Evolutionary conservation across 352 stramenopile species (phyloP), one percentile per base, ranked within the genome.

Genomic region (Globisporangium lucens): DNA sequence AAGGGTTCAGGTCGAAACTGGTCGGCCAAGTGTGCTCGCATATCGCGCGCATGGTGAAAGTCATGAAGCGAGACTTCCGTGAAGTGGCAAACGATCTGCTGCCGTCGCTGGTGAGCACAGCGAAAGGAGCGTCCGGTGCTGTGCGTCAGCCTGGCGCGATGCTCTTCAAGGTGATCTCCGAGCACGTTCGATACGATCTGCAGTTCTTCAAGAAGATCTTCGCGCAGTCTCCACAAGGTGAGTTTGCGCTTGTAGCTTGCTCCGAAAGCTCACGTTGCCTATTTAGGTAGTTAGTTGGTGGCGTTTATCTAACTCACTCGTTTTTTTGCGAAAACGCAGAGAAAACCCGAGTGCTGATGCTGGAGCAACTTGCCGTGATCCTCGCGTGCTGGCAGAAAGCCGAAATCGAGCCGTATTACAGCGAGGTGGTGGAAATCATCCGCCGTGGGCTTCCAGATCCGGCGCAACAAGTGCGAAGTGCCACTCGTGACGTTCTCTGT

Each of bases 151-250:
- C 83, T 49, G 82, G 78, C 3, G 68, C 77, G 5, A 74, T 75
- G 46, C 70, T 93, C 4, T 77, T 93, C 53, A 65, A 56, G 57
- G 74, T 78, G 38, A 64, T 91, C n/a, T 83, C 83, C 12, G 69
- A 91, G 68, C 63, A 80, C 24, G 74, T 82, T 41, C 78, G 82
- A 22, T 93, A 89, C 63, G 85, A 93, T 61, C 41, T 93, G 38
- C 60, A 78, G 49, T 49, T 81, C 2, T 49, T 91, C 52, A 74
- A 66, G 36, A 81, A 74, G 64, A 74, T 89, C 6, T 93, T 78
- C 53, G 51, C 69, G 33, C 66, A 75, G 43, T 69, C 65, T 0
- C 70, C 68, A 29, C 82, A 91, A 63, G 78, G 83, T 90, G 47
- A 13, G 15, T 20, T 56, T 56, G 15, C 17, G 33, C 8, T 27